Evolutionary conservation across 208 protist genomes (phyloP).

Genomic region (Acanthamoeba quina): DNA sequence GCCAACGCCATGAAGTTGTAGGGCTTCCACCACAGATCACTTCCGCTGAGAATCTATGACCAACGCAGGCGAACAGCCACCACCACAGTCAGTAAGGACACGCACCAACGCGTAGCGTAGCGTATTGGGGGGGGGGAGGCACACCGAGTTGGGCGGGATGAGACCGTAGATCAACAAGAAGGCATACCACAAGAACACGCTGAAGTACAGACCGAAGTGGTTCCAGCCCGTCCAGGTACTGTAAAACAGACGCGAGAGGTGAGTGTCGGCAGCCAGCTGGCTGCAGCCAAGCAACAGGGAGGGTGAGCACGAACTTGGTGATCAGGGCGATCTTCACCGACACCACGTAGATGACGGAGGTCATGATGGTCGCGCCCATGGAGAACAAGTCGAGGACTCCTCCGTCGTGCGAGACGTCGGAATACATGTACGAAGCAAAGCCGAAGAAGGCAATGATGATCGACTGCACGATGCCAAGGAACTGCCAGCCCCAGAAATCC

Average conservation of each 20-base stretch:
- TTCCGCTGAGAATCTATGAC: conserved; percentile 23
- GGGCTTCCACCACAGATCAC: conserved; percentile 52
- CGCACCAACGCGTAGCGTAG: neutral
- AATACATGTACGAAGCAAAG: conserved; percentile 27
- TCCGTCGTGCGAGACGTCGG: conserved; percentile 27
- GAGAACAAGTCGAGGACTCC: conserved; percentile 57
- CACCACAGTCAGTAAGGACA: neutral
- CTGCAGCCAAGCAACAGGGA: neutral
- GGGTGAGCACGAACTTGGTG: neutral
- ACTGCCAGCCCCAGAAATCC: conserved; percentile 69
- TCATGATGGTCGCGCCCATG: conserved; percentile 56
- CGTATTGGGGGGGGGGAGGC: neutral
- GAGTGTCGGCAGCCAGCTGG: neutral
- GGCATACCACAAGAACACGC: conserved; percentile 46
- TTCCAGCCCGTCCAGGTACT: conserved; percentile 60
- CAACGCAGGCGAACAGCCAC: neutral
- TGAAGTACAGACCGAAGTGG: conserved; percentile 61
- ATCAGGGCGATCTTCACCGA: conserved; percentile 38
- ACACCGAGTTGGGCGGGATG: conserved; percentile 56
- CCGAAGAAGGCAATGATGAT: conserved; percentile 67
- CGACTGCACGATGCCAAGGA: conserved; percentile 64
- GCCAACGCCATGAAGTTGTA: conserved; percentile 39
- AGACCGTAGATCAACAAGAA: conserved; percentile 66
- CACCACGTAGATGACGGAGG: conserved; percentile 45
- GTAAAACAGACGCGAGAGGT: neutral